These are phyloP conservation scores for Apiospora kogelbergensis DNA, from an alignment of 2,329 filamentous ascomycete species.

Conservation along the genomic window DNA sequence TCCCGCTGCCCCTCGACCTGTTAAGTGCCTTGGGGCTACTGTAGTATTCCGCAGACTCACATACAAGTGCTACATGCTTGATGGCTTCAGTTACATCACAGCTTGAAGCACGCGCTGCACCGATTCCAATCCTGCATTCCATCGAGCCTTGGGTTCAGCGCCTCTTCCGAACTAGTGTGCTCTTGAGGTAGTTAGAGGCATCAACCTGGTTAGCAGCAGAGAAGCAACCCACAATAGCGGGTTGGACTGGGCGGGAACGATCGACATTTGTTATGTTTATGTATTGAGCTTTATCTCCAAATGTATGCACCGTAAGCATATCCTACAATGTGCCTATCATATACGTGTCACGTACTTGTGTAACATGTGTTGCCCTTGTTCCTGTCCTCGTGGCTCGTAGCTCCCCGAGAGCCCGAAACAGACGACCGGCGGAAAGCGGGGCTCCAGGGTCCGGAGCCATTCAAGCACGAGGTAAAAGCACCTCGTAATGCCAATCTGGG, in stretches of 20 bases:
- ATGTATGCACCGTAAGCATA: not conserved
- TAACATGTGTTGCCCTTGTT: too few species aligned
- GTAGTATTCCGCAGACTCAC: too few species aligned
- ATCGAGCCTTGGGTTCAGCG: not conserved
- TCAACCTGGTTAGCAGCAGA: too few species aligned
- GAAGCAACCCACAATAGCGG: not conserved
- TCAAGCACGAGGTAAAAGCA: not conserved
- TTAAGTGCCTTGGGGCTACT: not conserved
- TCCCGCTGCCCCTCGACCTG: not conserved
- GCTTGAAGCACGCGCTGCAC: too few species aligned
- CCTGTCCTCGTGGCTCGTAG: too few species aligned
- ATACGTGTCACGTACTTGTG: not conserved
- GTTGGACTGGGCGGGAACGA: not conserved
- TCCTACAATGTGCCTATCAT: not conserved
- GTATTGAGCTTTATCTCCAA: not conserved
- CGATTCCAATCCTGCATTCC: not conserved
- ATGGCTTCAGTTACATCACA: too few species aligned
- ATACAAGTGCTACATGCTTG: too few species aligned
- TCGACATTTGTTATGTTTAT: not conserved
- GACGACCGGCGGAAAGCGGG: not conserved
- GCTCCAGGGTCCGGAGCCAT: not conserved
- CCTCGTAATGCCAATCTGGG: not conserved
- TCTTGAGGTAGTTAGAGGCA: too few species aligned
- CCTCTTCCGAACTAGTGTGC: not conserved
- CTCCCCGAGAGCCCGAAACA: constrained; percentile 6